phyloP scores from a whole-genome alignment of 78 protist genomes.

The Dictyostelium brefeldianum region DNA sequence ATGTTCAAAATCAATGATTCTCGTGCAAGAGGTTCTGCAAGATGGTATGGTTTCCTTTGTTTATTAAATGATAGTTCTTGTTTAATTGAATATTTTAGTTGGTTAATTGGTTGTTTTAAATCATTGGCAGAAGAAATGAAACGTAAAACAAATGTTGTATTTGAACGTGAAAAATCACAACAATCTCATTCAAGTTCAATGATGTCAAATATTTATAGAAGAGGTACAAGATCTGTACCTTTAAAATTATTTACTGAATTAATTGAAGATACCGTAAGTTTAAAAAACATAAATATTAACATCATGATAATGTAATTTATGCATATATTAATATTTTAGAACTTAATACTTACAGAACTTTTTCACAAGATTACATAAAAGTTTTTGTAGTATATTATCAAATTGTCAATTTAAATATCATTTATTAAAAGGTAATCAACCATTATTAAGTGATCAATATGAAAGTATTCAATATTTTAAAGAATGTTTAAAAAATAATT shows the following conservation, averaged over 20 bases:
- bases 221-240: conserved; percentile 35
- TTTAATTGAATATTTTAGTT: conserved; percentile 27
- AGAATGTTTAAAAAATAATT: neutral
- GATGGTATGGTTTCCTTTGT: conserved; percentile 57
- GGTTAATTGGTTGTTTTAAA: conserved; percentile 42
- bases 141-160: conserved; percentile 19
- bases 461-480: conserved; percentile 7
- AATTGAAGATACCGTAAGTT: conserved; percentile 19
- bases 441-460: conserved; percentile 26
- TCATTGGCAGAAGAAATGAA: conserved; percentile 49
- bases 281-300: neutral
- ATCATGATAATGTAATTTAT: neutral
- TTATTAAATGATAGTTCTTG: conserved; percentile 14
- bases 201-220: conserved; percentile 37
- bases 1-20: conserved; percentile 55
- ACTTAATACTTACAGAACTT: neutral
- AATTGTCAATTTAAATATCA: conserved; percentile 38
- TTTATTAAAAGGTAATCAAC: neutral
- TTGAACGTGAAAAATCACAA: conserved; percentile 40
- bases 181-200: neutral
- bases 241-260: conserved; percentile 31
- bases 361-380: conserved; percentile 33
- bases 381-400: conserved; percentile 32
- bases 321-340: too few species aligned
- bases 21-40: conserved; percentile 49